Base-by-base conservation (phyloP, 2,329 filamentous ascomycete species). In the Colletotrichum incanum region DNA sequence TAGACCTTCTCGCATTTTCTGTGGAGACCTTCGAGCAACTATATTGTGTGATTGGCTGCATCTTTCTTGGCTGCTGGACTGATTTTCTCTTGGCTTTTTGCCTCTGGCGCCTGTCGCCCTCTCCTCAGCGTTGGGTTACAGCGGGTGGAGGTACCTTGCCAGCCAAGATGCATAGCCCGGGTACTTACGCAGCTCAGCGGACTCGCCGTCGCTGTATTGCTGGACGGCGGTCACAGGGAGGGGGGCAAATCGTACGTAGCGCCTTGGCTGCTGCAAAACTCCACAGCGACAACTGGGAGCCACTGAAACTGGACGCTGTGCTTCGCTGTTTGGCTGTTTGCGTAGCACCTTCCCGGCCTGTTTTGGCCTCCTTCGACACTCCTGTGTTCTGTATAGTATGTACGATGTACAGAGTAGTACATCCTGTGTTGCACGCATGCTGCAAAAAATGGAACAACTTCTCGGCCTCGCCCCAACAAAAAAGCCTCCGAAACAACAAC, bases 131-230 rank as follows among this genome's bases (percentile, higher is more conserved):
- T 5, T 20, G 28, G 58, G 50, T 45, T 50, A 60, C 54, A 60
- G 65, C 28, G 70, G 39, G 34, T 56, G 12, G 31, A 72, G 26
- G 70, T 72, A 70, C 41, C 59, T 43, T 41, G 31, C 12, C 65
- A 45, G 70, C 70, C 60, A 70, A 72, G 70, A 55, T 41, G 41
- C 50, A 69, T 55, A 69, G 70, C 65, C 65, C 26, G 14, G 59
- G 39, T 72, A 70, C 70, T 70, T 70, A 60, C 52, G 59, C 65
- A 64, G 2, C 45, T 54, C 65, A 69, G 65, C 69, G 65, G 69
- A 59, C 65, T 64, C 52, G 69, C 59, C 69, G 69, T 39, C 20
- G 43, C 14, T 62, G 47, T 31, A 12, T 20, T 8, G 43, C 43
- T 28, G 64, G 18, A 43, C 20, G 47, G 28, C 20, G 34, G 47